Base-by-base conservation (phyloP, 2,329 filamentous ascomycete genomes). In the Aspergillus thermomutatus region DNA sequence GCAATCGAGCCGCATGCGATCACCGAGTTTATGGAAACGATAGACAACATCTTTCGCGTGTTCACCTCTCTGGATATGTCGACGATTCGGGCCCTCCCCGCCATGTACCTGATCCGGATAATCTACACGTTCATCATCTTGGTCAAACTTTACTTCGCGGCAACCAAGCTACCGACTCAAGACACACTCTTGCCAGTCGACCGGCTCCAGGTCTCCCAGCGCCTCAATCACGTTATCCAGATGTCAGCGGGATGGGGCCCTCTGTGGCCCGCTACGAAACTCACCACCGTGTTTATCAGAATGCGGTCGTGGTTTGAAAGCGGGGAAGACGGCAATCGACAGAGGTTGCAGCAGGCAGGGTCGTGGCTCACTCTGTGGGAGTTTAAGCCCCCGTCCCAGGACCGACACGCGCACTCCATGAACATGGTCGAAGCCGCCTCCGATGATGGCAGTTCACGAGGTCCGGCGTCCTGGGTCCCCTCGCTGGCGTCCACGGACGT, bases 51-150 rank as follows among this genome's bases (percentile, higher is more conserved):
- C 37, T 51, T 55, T 46, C 9, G 23, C 28, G 23, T 49, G 5
- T 50, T 54, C 26, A 54, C 34, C 34, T 54, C 52, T 4, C 34
- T 54, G 10, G 52, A 54, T 10, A 54, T 54, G 52, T 49, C 46
- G 7, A 47, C 52, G 3, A 49, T 54, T 28, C 52, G 52, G 7
- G 52, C 17, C 14, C 11, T 54, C 3, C 52, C 52, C 8, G 23
- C 52, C 1, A 25, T 49, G 31, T 26, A 54, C 43, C 46, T 54
- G 17, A 49, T 54, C n/a, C 52, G 46, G 14, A 54, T 45, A 25
- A 54, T 54, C 2, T 54, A 54, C 10, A 49, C 52, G 1, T 31
- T 48, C 14, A 14, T 54, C 2, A 43, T 54, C 10, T 7, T 54
- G 11, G 52, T 54, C 31, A 54, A 54, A 8, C 34, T 54, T 4